phyloP scores from a whole-genome alignment of 352 stramenopile genomes.

The Phytophthora capsici region DNA sequence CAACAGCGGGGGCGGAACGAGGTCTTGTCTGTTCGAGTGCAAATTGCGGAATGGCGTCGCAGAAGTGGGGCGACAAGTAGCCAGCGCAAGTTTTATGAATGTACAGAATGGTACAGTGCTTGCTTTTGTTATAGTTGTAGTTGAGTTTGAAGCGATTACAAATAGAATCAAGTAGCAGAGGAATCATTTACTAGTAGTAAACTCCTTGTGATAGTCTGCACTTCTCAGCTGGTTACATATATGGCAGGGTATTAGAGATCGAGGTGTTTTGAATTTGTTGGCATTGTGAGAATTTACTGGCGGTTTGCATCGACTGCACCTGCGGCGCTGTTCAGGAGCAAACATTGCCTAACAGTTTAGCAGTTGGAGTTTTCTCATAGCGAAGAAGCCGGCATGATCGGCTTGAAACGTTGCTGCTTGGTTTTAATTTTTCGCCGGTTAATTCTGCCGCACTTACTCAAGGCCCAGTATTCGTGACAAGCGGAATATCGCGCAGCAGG shows the following conservation, averaged over 20 bases:
- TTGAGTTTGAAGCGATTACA: not conserved
- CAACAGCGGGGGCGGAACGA: constrained; percentile 12
- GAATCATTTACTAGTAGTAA: too few relatives aligned
- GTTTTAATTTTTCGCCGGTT: not conserved
- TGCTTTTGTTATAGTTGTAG: not conserved
- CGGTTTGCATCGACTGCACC: constrained; percentile 9
- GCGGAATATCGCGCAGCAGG: not conserved
- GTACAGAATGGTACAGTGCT: too few relatives aligned
- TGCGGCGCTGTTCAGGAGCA: not conserved
- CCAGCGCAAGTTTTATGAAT: constrained; percentile 13
- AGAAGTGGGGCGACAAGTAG: constrained; percentile 16
- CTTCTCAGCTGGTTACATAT: not conserved
- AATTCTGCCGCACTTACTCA: not conserved
- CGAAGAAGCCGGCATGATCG: not conserved
- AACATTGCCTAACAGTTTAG: constrained; percentile 19
- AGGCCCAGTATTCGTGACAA: not conserved
- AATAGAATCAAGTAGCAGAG: not conserved
- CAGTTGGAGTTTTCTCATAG: constrained; percentile 13
- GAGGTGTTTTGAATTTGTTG: too few relatives aligned
- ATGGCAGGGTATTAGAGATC: not conserved
- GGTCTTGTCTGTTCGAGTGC: constrained; percentile 18
- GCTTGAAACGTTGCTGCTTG: constrained; percentile 2
- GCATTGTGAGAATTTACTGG: constrained; percentile 25
- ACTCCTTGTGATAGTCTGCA: too few relatives aligned
- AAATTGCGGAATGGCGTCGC: constrained; percentile 39